These are phyloP conservation scores for Colletotrichum tofieldiae DNA, from an alignment of 2,329 filamentous ascomycete genomes.

Conservation along the genomic window DNA sequence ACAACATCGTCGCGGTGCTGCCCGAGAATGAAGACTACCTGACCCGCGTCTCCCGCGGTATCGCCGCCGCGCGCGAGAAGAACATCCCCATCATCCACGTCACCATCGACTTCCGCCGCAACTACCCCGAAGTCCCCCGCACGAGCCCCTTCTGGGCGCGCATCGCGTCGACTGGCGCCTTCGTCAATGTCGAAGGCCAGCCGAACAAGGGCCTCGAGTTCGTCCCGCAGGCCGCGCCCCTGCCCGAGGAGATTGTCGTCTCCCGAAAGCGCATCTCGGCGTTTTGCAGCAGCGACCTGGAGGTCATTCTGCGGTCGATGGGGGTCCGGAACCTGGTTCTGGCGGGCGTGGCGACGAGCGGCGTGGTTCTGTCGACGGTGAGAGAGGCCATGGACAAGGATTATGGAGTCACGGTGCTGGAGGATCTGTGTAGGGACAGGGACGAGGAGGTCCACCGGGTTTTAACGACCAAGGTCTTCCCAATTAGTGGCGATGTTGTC, in stretches of 20 bases:
- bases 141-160: slow-evolving; percentile 5
- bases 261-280: slow-evolving; percentile 12
- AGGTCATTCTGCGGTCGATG: slow-evolving; percentile 15
- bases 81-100: slow-evolving; percentile 13
- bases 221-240: neutral
- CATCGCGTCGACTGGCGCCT: slow-evolving; percentile 11
- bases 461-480: slow-evolving; percentile 11
- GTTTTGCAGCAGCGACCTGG: slow-evolving; percentile 11
- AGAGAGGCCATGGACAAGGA: slow-evolving; percentile 6
- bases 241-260: neutral
- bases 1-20: neutral
- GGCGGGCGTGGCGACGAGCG: slow-evolving; percentile 6
- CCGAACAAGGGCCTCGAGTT: neutral
- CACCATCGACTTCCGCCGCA: slow-evolving; percentile 16
- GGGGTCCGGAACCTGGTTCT: slow-evolving; percentile 5
- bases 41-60: neutral
- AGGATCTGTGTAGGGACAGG: neutral
- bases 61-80: slow-evolving; percentile 8
- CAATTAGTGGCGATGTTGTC: neutral
- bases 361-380: slow-evolving; percentile 18
- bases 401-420: slow-evolving; percentile 3
- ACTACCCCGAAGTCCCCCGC: slow-evolving; percentile 12
- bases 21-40: neutral
- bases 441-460: slow-evolving; percentile 13
- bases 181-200: neutral